Conservation (phyloP, 257 asterid species). For the Craterostigma plantagineum region DNA sequence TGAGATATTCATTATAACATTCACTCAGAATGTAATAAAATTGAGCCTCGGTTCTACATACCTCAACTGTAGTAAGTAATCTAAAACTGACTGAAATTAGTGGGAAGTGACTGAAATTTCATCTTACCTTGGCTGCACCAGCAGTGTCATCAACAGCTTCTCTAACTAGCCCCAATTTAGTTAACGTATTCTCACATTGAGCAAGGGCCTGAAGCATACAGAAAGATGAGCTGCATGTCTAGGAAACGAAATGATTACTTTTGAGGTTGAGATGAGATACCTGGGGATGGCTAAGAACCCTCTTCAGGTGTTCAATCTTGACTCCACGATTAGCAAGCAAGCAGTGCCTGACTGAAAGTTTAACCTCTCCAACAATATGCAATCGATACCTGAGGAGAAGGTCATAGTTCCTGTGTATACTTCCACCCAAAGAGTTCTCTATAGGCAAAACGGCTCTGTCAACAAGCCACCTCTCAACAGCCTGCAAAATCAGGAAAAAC, state of each 20-base stretch:
- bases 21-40: no score
- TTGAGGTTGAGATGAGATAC: constrained; percentile 18
- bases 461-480: constrained; percentile 91
- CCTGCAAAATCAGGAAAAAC: constrained; percentile 24
- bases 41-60: no score
- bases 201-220: constrained; percentile 81
- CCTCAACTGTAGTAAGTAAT: no score
- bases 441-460: constrained; percentile 97
- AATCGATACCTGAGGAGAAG: constrained; percentile 80
- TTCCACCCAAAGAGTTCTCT: constrained; percentile 92
- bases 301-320: constrained; percentile 44
- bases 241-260: constrained; percentile 1
- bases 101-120: neutral
- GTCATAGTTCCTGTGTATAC: constrained; percentile 96
- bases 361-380: constrained; percentile 99
- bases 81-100: constrained; percentile 4
- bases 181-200: constrained; percentile 88
- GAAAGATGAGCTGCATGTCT: constrained; percentile 8
- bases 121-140: constrained; percentile 88
- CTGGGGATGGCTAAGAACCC: constrained; percentile 99
- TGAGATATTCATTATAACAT: no score
- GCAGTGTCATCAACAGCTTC: constrained; percentile 99
- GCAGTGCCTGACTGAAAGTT: constrained; percentile 77
- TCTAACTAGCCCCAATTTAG: constrained; percentile 75
- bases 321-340: constrained; percentile 76